Conservation (phyloP, 2,329 filamentous ascomycete genomes). For the Talaromyces verruculosus region DNA sequence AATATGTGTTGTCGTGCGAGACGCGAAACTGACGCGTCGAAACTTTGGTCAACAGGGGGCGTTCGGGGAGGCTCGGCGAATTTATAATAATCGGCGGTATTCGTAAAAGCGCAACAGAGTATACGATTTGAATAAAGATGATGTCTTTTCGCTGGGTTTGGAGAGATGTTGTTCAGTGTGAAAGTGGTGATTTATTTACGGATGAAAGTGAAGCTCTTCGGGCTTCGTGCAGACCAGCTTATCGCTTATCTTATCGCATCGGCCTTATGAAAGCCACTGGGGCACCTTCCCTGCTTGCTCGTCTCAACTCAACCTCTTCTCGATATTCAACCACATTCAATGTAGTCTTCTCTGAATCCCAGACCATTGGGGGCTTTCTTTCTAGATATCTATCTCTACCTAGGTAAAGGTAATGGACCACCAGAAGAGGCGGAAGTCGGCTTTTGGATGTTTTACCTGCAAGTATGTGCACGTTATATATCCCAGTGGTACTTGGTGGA, state of each 20-base stretch:
- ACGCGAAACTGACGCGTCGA: background rate
- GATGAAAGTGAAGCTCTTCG: background rate
- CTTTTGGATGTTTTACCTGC: conserved; percentile 14
- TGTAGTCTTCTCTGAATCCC: background rate
- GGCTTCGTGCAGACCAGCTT: background rate
- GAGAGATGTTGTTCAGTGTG: background rate
- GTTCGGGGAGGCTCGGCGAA: background rate
- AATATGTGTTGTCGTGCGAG: background rate
- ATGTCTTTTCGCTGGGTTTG: no score
- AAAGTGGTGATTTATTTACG: background rate
- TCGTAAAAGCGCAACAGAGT: no score
- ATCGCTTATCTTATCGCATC: background rate
- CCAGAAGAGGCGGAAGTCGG: conserved; percentile 11
- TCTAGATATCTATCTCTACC: background rate
- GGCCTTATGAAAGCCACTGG: background rate
- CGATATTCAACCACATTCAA: background rate
- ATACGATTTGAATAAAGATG: no score
- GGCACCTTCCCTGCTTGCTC: no score
- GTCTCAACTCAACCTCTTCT: background rate
- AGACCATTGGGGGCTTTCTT: background rate
- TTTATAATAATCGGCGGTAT: no score
- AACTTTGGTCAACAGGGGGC: no score
- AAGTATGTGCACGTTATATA: conserved; percentile 7
- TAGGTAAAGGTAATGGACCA: background rate
- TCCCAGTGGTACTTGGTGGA: background rate